These are phyloP conservation scores for Agrostemma githago DNA, from an alignment of 148 eudicot species.

Conservation along the genomic window DNA sequence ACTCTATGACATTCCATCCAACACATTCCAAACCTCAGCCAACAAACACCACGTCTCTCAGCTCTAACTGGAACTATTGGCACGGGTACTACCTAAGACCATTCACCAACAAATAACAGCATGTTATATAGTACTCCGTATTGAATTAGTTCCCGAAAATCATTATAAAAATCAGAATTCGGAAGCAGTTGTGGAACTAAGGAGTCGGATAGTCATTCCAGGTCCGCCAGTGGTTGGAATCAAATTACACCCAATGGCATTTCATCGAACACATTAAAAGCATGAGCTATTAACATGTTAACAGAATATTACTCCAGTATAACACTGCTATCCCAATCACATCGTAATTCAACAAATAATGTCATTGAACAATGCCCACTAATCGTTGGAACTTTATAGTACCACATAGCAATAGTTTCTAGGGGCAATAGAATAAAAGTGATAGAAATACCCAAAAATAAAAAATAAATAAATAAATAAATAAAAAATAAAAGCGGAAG, in stretches of 20 bases:
- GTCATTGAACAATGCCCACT: conserved; percentile 3
- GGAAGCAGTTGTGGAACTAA: too few relatives aligned
- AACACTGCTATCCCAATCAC: background rate
- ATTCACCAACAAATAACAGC: too few relatives aligned
- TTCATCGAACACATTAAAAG: conserved; percentile 12
- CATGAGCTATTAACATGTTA: background rate
- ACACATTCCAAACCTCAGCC: background rate
- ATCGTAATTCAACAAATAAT: background rate
- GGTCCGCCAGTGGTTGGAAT: too few relatives aligned
- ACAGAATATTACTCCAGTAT: background rate
- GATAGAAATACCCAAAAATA: background rate
- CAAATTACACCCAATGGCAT: background rate
- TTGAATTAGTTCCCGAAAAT: too few relatives aligned
- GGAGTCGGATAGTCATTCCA: too few relatives aligned
- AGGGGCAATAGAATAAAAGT: background rate
- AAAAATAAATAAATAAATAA: background rate
- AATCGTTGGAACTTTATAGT: background rate
- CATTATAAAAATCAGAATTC: too few relatives aligned
- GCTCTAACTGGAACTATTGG: background rate
- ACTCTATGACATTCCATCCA: background rate
- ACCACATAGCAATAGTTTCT: background rate
- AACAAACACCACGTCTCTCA: background rate
- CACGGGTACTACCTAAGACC: background rate
- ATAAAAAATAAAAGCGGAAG: background rate
- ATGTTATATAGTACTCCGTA: too few relatives aligned